Percentiles rank a stretch among this genome's conserved stretches.
Conservation (phyloP, 345 rosid species). For the Cardamine resedifolia region DNA sequence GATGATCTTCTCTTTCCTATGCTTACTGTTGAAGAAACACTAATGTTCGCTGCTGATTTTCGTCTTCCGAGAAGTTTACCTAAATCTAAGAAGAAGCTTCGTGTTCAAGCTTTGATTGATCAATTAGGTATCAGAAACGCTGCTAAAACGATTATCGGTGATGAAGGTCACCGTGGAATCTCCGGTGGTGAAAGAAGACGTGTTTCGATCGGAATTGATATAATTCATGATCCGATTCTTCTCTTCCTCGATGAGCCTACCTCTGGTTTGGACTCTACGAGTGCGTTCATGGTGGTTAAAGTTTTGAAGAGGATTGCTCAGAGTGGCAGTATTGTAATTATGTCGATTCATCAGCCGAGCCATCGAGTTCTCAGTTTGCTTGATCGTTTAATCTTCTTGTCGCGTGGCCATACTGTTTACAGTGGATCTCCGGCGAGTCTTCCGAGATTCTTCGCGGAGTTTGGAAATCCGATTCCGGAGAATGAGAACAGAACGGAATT, state of each 20-base stretch:
- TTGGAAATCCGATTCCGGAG: conserved; percentile 88
- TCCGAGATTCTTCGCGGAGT: conserved; percentile 64
- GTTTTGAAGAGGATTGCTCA: conserved; percentile 88
- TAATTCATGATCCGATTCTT: conserved; percentile 87
- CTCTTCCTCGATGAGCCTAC: conserved; percentile 95
- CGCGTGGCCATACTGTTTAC: conserved; percentile 92
- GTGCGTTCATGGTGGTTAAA: conserved; percentile 97
- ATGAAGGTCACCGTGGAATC: conserved; percentile 96
- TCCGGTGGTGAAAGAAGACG: conserved; percentile 95
- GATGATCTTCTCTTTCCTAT: conserved; percentile 85
- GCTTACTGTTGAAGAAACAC: conserved; percentile 91
- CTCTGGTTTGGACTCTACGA: conserved; percentile 90
- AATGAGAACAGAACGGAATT: conserved; percentile 87
- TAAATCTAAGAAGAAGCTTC: conserved; percentile 69
- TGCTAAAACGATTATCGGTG: conserved; percentile 84
- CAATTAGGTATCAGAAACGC: conserved; percentile 88
- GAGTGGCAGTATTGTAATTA: conserved; percentile 88
- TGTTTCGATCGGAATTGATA: conserved; percentile 88
- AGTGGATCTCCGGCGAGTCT: conserved; percentile 75
- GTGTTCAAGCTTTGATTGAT: conserved; percentile 88
- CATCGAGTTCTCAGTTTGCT: conserved; percentile 68
- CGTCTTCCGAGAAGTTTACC: conserved; percentile 77
- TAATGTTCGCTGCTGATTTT: conserved; percentile 97
- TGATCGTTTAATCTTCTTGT: conserved; percentile 72
- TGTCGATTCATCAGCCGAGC: conserved; percentile 97